Evolutionary conservation across 768 basidiomycete species (phyloP).

Genomic region (Lentinula guzmanii): DNA sequence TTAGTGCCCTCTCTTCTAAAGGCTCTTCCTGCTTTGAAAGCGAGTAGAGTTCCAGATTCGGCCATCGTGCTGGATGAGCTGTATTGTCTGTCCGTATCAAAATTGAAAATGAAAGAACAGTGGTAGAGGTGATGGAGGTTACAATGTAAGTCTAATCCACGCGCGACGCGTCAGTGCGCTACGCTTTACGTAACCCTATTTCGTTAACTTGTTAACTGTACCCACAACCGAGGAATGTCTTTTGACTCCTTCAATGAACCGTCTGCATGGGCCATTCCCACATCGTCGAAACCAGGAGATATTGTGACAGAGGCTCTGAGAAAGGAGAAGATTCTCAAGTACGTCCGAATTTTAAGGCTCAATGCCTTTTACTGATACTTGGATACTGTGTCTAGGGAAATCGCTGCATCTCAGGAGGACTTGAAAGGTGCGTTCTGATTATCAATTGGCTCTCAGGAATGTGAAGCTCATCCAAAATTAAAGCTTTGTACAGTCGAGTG

Average conservation of each 20-base stretch:
- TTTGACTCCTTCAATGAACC: constrained; percentile 36
- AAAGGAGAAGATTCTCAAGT: constrained; percentile 80
- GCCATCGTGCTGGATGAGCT: constrained; percentile 18
- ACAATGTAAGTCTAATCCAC: background rate
- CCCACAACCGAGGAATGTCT: constrained; percentile 29
- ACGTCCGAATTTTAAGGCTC: background rate
- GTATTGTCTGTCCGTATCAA: constrained; percentile 8
- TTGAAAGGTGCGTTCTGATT: constrained; percentile 52
- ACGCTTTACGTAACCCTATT: constrained; percentile 21
- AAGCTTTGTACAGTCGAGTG: constrained; percentile 64
- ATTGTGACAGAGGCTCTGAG: constrained; percentile 69
- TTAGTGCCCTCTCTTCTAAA: constrained; percentile 63
- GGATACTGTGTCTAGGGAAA: constrained; percentile 46
- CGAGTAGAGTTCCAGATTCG: constrained; percentile 41
- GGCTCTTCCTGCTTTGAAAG: constrained; percentile 71
- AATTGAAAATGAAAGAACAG: background rate
- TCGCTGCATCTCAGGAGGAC: constrained; percentile 69
- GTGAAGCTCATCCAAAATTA: constrained; percentile 1
- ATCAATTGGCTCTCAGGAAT: background rate
- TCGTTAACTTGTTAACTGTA: background rate
- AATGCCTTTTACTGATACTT: background rate
- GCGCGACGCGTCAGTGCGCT: constrained; percentile 39
- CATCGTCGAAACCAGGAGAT: constrained; percentile 44
- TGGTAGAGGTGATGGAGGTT: background rate
- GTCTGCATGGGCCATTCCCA: constrained; percentile 41